These are phyloP conservation scores for Fonsecaea nubica DNA, from an alignment of 2,329 filamentous ascomycete genomes.

Conservation along the genomic window DNA sequence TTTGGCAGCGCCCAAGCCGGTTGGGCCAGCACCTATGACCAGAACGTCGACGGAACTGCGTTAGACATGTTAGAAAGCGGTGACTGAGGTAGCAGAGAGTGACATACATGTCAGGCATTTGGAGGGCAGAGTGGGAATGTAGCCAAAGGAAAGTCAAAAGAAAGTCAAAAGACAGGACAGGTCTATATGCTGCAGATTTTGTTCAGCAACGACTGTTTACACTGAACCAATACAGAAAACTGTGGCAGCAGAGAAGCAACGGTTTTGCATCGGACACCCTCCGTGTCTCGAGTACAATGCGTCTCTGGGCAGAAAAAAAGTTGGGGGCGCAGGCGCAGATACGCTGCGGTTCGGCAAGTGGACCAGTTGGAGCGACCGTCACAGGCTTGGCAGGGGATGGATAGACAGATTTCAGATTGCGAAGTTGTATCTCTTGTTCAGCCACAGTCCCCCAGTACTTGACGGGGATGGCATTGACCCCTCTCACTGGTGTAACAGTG, in stretches of 20 bases:
- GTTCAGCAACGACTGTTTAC: slow-evolving; percentile 10
- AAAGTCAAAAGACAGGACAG: slow-evolving; percentile 5
- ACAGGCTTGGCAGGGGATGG: slow-evolving; percentile 13
- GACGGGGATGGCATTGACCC: not conserved
- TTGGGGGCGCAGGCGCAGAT: slow-evolving; percentile 3
- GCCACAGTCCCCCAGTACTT: not conserved
- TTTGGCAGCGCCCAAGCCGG: slow-evolving; percentile 96
- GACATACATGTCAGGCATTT: slow-evolving; percentile 33
- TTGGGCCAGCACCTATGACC: slow-evolving; percentile 96
- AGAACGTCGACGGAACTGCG: slow-evolving; percentile 90
- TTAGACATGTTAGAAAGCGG: slow-evolving; percentile 25
- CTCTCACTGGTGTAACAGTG: not conserved
- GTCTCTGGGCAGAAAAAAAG: slow-evolving; percentile 6
- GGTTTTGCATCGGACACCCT: not conserved
- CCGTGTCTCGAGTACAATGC: not conserved
- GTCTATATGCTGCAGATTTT: not conserved
- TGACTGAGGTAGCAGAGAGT: not conserved
- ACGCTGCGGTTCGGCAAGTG: slow-evolving; percentile 2
- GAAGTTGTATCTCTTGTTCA: not conserved
- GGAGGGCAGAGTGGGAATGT: not conserved
- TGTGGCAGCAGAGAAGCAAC: slow-evolving; percentile 6
- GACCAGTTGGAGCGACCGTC: not conserved
- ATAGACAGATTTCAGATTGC: not conserved
- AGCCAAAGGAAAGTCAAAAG: slow-evolving; percentile 9
- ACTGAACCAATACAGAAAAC: not conserved